A percentile compares a stretch with the other conserved stretches of the same genome.
phyloP scores from a whole-genome alignment of 2,329 filamentous ascomycete species.

The Fusarium sp. region DNA sequence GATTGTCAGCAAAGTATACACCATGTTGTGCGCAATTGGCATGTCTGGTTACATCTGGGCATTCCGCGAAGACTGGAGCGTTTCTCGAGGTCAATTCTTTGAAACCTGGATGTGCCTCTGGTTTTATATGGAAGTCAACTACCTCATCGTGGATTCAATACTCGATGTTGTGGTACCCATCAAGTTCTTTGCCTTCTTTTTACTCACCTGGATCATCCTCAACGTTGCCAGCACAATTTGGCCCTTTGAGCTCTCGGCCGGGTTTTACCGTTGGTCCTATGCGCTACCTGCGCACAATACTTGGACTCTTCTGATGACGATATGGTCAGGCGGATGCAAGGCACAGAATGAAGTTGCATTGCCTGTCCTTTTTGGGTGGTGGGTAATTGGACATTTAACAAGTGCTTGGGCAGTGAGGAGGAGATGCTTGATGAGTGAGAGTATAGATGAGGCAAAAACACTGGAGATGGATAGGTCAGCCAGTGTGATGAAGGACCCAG shows the following conservation, averaged over 20 bases:
- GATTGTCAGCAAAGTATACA: background rate
- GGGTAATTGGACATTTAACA: background rate
- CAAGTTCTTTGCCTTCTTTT: constrained; percentile 8
- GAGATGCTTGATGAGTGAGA: background rate
- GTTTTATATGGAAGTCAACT: background rate
- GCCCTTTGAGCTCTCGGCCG: constrained; percentile 8
- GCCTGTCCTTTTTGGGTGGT: background rate
- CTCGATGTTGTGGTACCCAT: constrained; percentile 1
- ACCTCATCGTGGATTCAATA: background rate
- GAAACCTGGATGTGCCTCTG: background rate
- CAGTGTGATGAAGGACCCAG: background rate
- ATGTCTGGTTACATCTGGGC: background rate
- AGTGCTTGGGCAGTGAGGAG: background rate
- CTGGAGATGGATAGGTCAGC: background rate
- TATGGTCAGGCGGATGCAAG: background rate
- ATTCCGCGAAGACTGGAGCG: background rate
- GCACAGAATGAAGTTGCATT: background rate
- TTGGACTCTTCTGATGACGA: background rate
- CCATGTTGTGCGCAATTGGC: background rate
- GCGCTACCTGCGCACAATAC: background rate
- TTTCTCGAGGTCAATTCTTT: background rate
- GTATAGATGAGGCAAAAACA: background rate
- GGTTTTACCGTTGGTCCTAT: background rate
- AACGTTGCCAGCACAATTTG: constrained; percentile 9
- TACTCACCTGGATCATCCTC: constrained; percentile 16